Evolutionary conservation across 495 filamentous ascomycete species (phyloP).

Genomic region (Pseudevernia furfuracea): DNA sequence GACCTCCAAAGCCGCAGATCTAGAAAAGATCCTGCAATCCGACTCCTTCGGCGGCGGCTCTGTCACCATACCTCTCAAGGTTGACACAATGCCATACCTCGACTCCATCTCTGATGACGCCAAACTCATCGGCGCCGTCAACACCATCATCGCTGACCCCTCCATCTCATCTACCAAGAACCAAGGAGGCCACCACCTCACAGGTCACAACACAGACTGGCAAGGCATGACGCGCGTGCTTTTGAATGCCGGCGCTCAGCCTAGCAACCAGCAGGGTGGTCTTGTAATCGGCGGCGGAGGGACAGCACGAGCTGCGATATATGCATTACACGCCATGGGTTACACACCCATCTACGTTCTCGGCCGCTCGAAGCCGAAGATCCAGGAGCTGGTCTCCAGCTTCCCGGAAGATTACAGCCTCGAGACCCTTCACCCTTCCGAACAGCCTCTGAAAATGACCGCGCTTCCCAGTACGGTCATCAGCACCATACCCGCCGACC

Average conservation of each 20-base stretch:
- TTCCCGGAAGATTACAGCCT: slow-evolving; percentile 76
- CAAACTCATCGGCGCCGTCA: slow-evolving; percentile 81
- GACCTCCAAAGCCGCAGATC: slow-evolving; percentile 57
- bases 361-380: slow-evolving; percentile 64
- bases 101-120: slow-evolving; percentile 76
- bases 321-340: slow-evolving; percentile 70
- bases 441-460: slow-evolving; percentile 41
- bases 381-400: slow-evolving; percentile 54
- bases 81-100: slow-evolving; percentile 74
- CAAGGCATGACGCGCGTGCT: slow-evolving; percentile 80
- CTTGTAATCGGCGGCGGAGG: slow-evolving; percentile 87
- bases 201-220: slow-evolving; percentile 96
- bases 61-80: slow-evolving; percentile 91
- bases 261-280: slow-evolving; percentile 38
- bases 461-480: slow-evolving; percentile 64
- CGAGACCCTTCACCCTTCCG: slow-evolving; percentile 47
- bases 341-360: slow-evolving; percentile 82
- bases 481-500: slow-evolving; percentile 85
- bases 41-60: slow-evolving; percentile 84
- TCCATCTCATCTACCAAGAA: slow-evolving; percentile 18
- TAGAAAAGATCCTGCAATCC: slow-evolving; percentile 59
- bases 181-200: slow-evolving; percentile 44
- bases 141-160: slow-evolving; percentile 68
- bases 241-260: slow-evolving; percentile 56
- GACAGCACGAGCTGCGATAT: slow-evolving; percentile 86